These are phyloP conservation scores for Rhizophora apiculata DNA, from an alignment of 345 rosid species.

Conservation along the genomic window DNA sequence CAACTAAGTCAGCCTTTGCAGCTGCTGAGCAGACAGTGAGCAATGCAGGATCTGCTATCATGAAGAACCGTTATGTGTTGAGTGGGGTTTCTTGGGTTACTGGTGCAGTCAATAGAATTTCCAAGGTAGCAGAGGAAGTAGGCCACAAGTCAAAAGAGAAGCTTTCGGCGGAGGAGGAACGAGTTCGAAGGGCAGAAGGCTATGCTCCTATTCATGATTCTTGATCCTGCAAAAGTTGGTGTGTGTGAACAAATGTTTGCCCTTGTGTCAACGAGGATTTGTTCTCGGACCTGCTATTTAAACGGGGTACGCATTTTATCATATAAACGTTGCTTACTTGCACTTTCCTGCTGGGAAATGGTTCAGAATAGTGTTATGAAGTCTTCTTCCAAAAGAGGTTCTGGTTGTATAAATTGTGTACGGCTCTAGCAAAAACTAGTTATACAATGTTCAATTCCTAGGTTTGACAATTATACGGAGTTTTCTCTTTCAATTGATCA, in stretches of 20 bases:
- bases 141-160: constrained; percentile 31
- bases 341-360: neutral
- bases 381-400: neutral
- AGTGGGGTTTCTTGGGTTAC: constrained; percentile 29
- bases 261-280: neutral
- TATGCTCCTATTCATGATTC: constrained; percentile 32
- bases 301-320: neutral
- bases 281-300: neutral
- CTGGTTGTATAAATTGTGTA: neutral
- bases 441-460: no score
- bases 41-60: constrained; percentile 26
- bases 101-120: constrained; percentile 21
- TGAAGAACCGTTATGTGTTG: constrained; percentile 27
- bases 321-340: neutral
- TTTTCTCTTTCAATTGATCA: no score
- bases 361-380: neutral
- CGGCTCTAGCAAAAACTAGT: neutral
- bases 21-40: constrained; percentile 25
- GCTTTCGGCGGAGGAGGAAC: constrained; percentile 53
- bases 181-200: constrained; percentile 34
- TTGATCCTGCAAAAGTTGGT: constrained; percentile 4
- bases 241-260: constrained; percentile 9
- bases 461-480: no score
- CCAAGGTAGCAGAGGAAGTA: constrained; percentile 25
- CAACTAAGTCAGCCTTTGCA: constrained; percentile 25